Percentiles rank a stretch among this genome's conserved stretches.
phyloP scores from a whole-genome alignment of 1,139 yeast genomes.

The Kodamaea arcana region DNA sequence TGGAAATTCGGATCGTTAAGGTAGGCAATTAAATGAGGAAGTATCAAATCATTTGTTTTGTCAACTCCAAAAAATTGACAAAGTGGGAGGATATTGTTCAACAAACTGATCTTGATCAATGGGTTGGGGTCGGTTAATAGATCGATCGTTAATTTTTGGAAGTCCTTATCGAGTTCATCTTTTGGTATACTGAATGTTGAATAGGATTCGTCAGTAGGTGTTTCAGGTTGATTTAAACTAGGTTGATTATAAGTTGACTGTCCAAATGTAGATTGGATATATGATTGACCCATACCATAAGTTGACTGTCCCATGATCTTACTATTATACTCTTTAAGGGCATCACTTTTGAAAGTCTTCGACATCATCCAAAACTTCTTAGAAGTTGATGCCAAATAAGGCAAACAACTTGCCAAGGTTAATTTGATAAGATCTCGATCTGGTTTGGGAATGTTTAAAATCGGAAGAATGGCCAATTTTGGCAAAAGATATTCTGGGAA shows the following conservation, averaged over 20 bases:
- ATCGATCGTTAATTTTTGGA: constrained; percentile 62
- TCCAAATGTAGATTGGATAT: too few species aligned
- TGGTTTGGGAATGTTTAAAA: constrained; percentile 22
- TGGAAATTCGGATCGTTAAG: constrained; percentile 73
- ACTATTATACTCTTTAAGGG: constrained; percentile 8
- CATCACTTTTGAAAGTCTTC: constrained; percentile 43
- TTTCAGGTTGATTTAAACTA: neutral
- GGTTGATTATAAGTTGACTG: too few species aligned
- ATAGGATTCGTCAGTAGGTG: constrained; percentile 7
- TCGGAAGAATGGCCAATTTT: constrained; percentile 44
- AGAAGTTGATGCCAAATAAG: constrained; percentile 62
- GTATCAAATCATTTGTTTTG: constrained; percentile 77
- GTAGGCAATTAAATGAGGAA: constrained; percentile 89
- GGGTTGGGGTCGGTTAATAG: constrained; percentile 67
- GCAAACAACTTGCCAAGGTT: constrained; percentile 69
- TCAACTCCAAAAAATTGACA: constrained; percentile 85
- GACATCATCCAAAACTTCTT: constrained; percentile 65
- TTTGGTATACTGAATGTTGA: constrained; percentile 19
- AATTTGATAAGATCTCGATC: constrained; percentile 51
- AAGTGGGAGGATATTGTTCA: constrained; percentile 65
- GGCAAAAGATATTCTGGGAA: constrained; percentile 85
- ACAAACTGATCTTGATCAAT: constrained; percentile 64
- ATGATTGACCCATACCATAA: too few species aligned
- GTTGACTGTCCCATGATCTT: constrained; percentile 1
- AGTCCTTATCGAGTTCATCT: constrained; percentile 32